Evolutionary conservation across 2,329 filamentous ascomycete genomes (phyloP).

Genomic region (Fusarium equiseti): DNA sequence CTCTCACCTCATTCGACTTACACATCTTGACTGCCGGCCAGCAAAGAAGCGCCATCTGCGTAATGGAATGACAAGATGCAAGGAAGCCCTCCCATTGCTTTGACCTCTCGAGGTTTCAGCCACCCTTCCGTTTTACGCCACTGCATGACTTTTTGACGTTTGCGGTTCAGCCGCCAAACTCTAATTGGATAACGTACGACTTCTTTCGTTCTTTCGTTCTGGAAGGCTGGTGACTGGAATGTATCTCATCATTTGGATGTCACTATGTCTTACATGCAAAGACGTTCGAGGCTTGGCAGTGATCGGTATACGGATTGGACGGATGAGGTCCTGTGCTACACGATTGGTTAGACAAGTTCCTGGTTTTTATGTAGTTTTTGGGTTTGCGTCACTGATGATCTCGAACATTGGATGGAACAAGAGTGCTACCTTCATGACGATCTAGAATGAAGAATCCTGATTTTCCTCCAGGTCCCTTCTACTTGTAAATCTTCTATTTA

Average conservation of each 20-base stretch:
- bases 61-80: constrained; percentile 7
- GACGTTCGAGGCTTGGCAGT: neutral
- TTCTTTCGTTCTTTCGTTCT: neutral
- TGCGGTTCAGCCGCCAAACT: neutral
- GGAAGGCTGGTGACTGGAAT: neutral
- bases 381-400: neutral
- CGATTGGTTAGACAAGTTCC: neutral
- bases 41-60: neutral
- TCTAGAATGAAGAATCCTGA: neutral
- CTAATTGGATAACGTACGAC: neutral
- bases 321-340: neutral
- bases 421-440: neutral
- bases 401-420: neutral
- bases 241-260: neutral
- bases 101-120: constrained; percentile 13
- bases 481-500: neutral
- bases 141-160: constrained; percentile 5
- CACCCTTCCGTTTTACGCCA: neutral
- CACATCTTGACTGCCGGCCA: neutral
- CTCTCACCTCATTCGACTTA: neutral
- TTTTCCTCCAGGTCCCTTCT: neutral
- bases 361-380: no score
- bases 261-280: neutral
- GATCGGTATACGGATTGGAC: neutral
- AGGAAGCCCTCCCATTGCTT: no score